phyloP scores from a whole-genome alignment of 192 early-diverging fungal species.

The Linnemannia elongata region DNA sequence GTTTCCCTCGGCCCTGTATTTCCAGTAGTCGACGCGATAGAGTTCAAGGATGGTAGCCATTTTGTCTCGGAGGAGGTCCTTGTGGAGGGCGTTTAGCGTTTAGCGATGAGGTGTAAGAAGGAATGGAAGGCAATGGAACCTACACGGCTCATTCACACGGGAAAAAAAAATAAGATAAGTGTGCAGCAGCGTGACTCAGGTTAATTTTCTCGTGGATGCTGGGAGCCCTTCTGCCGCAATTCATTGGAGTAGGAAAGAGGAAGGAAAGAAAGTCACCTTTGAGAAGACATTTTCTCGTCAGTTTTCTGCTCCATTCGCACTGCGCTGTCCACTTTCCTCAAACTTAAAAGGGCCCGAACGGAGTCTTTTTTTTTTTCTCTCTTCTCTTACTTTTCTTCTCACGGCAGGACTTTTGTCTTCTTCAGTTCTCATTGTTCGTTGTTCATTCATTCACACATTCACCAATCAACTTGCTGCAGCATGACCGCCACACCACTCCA shows the following conservation, averaged over 20 bases:
- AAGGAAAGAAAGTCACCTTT: constrained; percentile 4
- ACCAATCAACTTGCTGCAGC: background rate
- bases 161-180: background rate
- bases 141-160: background rate
- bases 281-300: background rate
- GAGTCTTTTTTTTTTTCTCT: background rate
- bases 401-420: background rate
- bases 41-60: constrained; percentile 48
- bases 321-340: background rate
- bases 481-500: constrained; percentile 55
- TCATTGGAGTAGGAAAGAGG: background rate
- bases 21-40: constrained; percentile 64
- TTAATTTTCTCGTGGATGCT: background rate
- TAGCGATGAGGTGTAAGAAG: constrained; percentile 1
- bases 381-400: background rate
- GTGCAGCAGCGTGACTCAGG: constrained; percentile 5
- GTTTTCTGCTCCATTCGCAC: background rate
- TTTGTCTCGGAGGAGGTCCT: background rate
- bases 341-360: background rate
- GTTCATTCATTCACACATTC: background rate
- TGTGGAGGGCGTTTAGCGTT: background rate
- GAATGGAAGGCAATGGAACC: constrained; percentile 24
- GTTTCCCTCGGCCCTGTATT: constrained; percentile 83
- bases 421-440: background rate
- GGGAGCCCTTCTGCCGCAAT: background rate